These are phyloP conservation scores for Globisporangium takayamanum DNA, from an alignment of 352 stramenopile genomes.

Conservation along the genomic window DNA sequence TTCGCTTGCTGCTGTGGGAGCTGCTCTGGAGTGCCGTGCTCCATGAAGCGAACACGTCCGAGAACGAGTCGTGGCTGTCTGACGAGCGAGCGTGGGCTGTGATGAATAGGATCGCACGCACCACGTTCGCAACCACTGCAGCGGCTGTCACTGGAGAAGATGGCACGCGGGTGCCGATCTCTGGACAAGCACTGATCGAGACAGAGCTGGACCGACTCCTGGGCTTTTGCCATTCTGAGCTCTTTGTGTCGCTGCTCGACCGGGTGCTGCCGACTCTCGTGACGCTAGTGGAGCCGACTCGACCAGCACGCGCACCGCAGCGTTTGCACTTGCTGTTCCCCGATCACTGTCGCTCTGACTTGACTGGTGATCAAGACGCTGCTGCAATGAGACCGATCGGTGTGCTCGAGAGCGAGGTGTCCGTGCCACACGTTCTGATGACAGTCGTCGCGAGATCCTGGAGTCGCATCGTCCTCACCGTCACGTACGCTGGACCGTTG, in stretches of 20 bases:
- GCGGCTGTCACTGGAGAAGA: neutral
- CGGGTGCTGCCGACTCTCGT: slow-evolving; percentile 7
- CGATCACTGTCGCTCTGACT: neutral
- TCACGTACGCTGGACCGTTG: neutral
- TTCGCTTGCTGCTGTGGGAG: slow-evolving; percentile 26
- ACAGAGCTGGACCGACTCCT: slow-evolving; percentile 9
- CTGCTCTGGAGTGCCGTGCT: slow-evolving; percentile 22
- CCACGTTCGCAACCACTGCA: neutral
- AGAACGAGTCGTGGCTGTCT: neutral
- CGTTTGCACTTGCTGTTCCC: neutral
- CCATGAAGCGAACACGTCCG: neutral
- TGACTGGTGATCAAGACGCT: neutral
- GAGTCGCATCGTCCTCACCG: slow-evolving; percentile 12
- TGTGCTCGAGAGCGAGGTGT: slow-evolving; percentile 2
- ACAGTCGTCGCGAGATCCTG: slow-evolving; percentile 30
- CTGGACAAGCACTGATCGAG: slow-evolving; percentile 3
- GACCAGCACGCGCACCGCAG: neutral
- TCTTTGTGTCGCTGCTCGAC: neutral
- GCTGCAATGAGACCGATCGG: neutral
- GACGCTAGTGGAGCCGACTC: neutral
- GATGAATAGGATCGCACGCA: slow-evolving; percentile 8
- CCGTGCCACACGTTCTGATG: slow-evolving; percentile 17
- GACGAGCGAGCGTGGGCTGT: slow-evolving; percentile 10
- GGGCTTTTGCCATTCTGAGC: slow-evolving; percentile 1
- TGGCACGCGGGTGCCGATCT: neutral